Conservation (phyloP, 108 stramenopile species). For the Cyclostephanos tholiformis region DNA sequence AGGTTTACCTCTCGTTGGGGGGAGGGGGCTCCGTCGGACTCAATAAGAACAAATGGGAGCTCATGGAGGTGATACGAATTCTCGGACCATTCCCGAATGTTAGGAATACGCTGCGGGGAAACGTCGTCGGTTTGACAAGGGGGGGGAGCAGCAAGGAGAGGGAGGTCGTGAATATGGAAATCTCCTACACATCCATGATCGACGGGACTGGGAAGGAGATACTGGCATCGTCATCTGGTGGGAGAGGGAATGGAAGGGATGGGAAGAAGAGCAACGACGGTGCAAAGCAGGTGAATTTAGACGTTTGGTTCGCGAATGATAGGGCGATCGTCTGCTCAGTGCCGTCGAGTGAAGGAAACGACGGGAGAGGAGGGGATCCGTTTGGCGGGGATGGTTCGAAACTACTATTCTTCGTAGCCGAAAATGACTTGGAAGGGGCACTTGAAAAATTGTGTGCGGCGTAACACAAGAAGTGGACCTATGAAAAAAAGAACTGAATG, state of each 20-base stretch:
- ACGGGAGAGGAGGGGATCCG: constrained; percentile 25
- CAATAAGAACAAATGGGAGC: constrained; percentile 46
- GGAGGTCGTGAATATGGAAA: constrained; percentile 33
- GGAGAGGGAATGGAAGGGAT: constrained; percentile 20
- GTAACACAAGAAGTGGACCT: constrained; percentile 11
- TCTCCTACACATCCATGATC: constrained; percentile 72
- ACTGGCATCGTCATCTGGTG: constrained; percentile 33
- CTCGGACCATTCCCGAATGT: constrained; percentile 91
- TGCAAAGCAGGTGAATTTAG: constrained; percentile 60
- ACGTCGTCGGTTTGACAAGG: constrained; percentile 32
- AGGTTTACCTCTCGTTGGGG: constrained; percentile 70
- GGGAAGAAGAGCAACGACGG: constrained; percentile 52
- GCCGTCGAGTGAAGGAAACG: constrained; percentile 23
- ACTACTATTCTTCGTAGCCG: constrained; percentile 67
- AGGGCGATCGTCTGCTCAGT: constrained; percentile 62
- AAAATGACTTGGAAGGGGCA: constrained; percentile 72
- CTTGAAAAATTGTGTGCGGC: constrained; percentile 72
- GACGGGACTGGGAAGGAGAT: constrained; percentile 88
- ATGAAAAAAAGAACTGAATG: too few species aligned
- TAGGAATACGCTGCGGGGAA: constrained; percentile 73
- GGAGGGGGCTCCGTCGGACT: neutral
- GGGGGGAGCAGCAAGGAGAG: neutral
- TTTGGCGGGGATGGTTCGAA: constrained; percentile 57
- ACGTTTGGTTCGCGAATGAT: constrained; percentile 66
- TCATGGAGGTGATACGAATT: constrained; percentile 86